These are phyloP conservation scores for Nakaseomyces delphensis DNA, from an alignment of 1,139 yeast genomes.

Conservation along the genomic window DNA sequence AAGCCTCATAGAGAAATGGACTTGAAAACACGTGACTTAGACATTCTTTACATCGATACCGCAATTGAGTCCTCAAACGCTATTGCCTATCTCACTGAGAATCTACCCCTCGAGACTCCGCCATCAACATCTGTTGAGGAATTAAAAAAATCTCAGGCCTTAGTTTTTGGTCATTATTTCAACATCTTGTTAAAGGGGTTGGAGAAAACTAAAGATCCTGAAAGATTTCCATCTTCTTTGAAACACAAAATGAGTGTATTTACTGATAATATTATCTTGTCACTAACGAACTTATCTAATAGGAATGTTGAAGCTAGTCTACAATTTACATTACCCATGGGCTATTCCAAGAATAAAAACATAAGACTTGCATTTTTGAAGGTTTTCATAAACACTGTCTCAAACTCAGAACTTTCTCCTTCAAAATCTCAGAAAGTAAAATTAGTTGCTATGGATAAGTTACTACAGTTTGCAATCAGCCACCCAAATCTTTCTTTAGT, in stretches of 20 bases:
- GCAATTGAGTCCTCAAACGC: constrained; percentile 59
- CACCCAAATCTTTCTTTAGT: constrained; percentile 32
- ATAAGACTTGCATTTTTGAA: constrained; percentile 66
- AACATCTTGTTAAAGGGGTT: constrained; percentile 61
- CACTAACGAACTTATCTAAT: constrained; percentile 60
- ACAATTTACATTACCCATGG: constrained; percentile 67
- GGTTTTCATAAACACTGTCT: constrained; percentile 63
- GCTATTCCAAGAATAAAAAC: constrained; percentile 58
- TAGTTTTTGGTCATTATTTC: constrained; percentile 64
- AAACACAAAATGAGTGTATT: constrained; percentile 49
- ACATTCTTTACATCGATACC: constrained; percentile 52
- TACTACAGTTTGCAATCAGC: constrained; percentile 19
- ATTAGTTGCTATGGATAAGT: constrained; percentile 26
- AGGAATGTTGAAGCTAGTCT: constrained; percentile 74
- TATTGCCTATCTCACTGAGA: constrained; percentile 46
- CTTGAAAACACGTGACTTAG: constrained; percentile 37
- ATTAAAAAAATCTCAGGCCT: constrained; percentile 48
- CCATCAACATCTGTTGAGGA: constrained; percentile 53
- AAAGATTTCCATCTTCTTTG: constrained; percentile 32
- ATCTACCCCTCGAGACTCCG: constrained; percentile 52
- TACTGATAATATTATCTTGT: constrained; percentile 57
- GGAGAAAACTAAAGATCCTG: constrained; percentile 44
- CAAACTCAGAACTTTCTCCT: constrained; percentile 29
- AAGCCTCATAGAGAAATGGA: constrained; percentile 30
- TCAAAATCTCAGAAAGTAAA: constrained; percentile 29